These are phyloP conservation scores for Echinosophora koreensis DNA, from an alignment of 306 rosid species.

Conservation along the genomic window DNA sequence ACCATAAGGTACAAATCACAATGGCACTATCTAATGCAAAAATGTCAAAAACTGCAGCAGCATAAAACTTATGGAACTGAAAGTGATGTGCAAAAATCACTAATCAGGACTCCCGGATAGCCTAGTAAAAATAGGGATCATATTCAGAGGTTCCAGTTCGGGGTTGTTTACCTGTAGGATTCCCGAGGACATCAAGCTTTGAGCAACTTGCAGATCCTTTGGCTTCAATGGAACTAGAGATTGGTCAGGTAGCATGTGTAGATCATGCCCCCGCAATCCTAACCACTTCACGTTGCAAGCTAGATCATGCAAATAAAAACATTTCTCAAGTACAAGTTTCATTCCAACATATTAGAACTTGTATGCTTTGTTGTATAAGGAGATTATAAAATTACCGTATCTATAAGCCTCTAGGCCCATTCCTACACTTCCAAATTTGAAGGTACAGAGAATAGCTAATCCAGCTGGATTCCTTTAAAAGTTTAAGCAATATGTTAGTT, in stretches of 20 bases:
- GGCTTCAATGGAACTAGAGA: slow-evolving; percentile 75
- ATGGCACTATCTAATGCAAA: slow-evolving; percentile 5
- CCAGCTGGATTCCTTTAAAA: slow-evolving; percentile 94
- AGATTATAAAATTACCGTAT: slow-evolving; percentile 64
- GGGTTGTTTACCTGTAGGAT: slow-evolving; percentile 65
- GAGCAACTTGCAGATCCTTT: slow-evolving; percentile 79
- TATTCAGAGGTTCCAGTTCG: slow-evolving; percentile 20
- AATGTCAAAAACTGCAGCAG: slow-evolving; percentile 20
- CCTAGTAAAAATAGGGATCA: neutral
- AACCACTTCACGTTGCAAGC: slow-evolving; percentile 94
- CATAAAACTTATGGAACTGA: slow-evolving; percentile 10
- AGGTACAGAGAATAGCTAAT: slow-evolving; percentile 86
- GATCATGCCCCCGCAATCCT: slow-evolving; percentile 79
- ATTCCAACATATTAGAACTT: slow-evolving; percentile 27
- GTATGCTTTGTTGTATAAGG: neutral
- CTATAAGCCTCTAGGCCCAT: slow-evolving; percentile 94
- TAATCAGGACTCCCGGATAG: slow-evolving; percentile 18
- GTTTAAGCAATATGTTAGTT: neutral
- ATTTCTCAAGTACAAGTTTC: neutral
- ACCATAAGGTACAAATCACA: slow-evolving; percentile 33
- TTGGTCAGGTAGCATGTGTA: slow-evolving; percentile 65
- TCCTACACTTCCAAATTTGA: slow-evolving; percentile 86
- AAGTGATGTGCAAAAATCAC: slow-evolving; percentile 23
- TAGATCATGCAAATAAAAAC: slow-evolving; percentile 44
- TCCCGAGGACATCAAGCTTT: slow-evolving; percentile 80